Evolutionary conservation across 73 alveolate genomes (phyloP), one percentile per base, ranked within the genome.

Genomic region (Paramecium octaurelia): DNA sequence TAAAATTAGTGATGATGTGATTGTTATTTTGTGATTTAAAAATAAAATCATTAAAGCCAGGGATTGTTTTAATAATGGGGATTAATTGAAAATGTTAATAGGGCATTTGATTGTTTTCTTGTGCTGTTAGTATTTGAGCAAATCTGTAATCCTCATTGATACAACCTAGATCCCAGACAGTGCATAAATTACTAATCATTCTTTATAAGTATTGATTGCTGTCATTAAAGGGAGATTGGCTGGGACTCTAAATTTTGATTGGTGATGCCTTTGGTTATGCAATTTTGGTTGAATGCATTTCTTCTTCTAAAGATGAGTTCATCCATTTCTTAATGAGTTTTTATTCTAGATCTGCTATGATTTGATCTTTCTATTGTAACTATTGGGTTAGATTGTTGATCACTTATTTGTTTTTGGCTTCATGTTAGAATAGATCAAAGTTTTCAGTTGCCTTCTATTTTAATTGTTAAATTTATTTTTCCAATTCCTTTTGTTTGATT

Each of bases 391-490:
- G 38, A 23, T 80, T 9, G 12, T n/a, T 18, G 7, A 80, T 80
- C 6, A 46, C 57, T 20, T 21, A 18, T 46, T 80, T 80, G 46
- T 34, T 80, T 80, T 46, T 43, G 43, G 73, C 91, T 20, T 80
- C 91, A 80, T 80, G 91, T 43, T 46, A 10, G 16, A 80, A 80
- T 2, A 80, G 18, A 80, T 80, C 91, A 80, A 46, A 80, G 46
- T 46, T 80, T 14, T 80, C 91, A 8, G 38, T 40, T 1, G 57
- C 91, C 14, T 80, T 80, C 12, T 34, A 34, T 31, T 43, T 80
- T 23, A 80, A 29, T 80, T 44, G 8, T 48, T 40, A 10, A 0
- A 80, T 40, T 7, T 31, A 24, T 46, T 48, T 80, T 48, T 80
- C 91, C 8, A 80, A 21, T 24, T 80, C 73, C 27, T 48, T 43